Conservation (phyloP, 2,329 filamentous ascomycete genomes). For the Cytospora chrysosperma region DNA sequence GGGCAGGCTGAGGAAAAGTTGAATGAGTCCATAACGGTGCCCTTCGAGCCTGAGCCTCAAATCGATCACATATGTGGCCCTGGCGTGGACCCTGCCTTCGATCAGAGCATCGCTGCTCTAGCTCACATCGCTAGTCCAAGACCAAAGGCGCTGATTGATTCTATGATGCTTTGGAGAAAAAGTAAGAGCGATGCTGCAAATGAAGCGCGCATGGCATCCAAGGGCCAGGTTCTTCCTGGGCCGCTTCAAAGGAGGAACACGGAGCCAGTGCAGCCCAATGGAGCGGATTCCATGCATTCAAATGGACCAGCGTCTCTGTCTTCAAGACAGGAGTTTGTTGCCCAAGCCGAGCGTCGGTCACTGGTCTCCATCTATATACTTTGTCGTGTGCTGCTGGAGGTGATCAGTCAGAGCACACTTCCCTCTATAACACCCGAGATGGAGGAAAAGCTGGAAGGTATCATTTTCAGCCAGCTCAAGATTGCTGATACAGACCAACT, state of each 20-base stretch:
- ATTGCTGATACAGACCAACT: conserved; percentile 82
- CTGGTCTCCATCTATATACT: conserved; percentile 95
- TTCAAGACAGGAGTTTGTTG: conserved; percentile 67
- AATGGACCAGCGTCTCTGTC: conserved; percentile 42
- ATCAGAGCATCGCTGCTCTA: conserved; percentile 88
- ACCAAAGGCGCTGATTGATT: conserved; percentile 92
- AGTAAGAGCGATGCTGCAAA: conserved; percentile 88
- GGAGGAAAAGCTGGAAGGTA: conserved; percentile 89
- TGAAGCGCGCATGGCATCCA: conserved; percentile 50
- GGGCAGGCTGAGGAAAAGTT: conserved; percentile 96
- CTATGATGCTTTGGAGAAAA: conserved; percentile 97
- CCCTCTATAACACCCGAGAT: conserved; percentile 83
- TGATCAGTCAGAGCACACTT: conserved; percentile 86
- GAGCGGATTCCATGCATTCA: conserved; percentile 33
- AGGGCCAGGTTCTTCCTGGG: conserved; percentile 33
- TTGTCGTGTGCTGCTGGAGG: conserved; percentile 89
- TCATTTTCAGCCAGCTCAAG: conserved; percentile 95
- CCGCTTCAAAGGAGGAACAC: conserved; percentile 70
- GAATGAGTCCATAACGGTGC: conserved; percentile 77
- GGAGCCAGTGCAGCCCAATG: conserved; percentile 58
- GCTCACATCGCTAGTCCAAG: conserved; percentile 94
- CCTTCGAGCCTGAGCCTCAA: conserved; percentile 76
- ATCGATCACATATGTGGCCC: conserved; percentile 90
- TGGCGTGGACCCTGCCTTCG: conserved; percentile 83
- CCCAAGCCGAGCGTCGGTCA: conserved; percentile 82